Percentiles rank a stretch among this genome's conserved stretches.
These are phyloP conservation scores for Polyporus arcularius DNA, from an alignment of 768 basidiomycete genomes.

Conservation along the genomic window DNA sequence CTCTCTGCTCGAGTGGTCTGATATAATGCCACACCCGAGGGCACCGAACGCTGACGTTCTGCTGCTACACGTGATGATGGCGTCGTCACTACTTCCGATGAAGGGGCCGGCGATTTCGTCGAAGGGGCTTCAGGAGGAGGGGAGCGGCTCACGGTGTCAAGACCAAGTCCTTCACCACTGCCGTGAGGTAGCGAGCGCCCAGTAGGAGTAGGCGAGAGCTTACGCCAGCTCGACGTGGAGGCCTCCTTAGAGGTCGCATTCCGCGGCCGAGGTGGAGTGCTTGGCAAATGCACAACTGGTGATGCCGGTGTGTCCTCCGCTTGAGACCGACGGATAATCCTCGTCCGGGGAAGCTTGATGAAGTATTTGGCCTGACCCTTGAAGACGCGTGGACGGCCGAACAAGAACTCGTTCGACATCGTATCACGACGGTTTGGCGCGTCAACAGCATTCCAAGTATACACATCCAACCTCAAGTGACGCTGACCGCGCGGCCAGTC, in stretches of 20 bases:
- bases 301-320: conserved; percentile 8
- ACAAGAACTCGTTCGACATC: conserved; percentile 65
- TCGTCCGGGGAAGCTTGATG: conserved; percentile 38
- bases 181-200: conserved; percentile 16
- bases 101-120: conserved; percentile 17
- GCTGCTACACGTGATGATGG: conserved; percentile 18
- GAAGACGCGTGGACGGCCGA: conserved; percentile 42
- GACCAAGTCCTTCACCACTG: conserved; percentile 15
- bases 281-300: conserved; percentile 44
- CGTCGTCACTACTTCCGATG: not conserved
- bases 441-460: conserved; percentile 70
- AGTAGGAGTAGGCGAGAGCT: conserved; percentile 24
- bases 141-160: conserved; percentile 65
- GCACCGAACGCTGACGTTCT: conserved; percentile 71
- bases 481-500: conserved; percentile 41
- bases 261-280: conserved; percentile 19
- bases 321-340: conserved; percentile 6
- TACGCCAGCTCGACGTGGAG: conserved; percentile 43
- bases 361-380: conserved; percentile 37
- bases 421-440: conserved; percentile 63
- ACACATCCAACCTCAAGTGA: conserved; percentile 59
- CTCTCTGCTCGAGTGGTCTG: conserved; percentile 60
- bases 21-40: conserved; percentile 73
- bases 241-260: conserved; percentile 29
- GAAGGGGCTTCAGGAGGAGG: conserved; percentile 58